Conservation (phyloP, 345 rosid genomes). For the Euphorbia tirucalli region DNA sequence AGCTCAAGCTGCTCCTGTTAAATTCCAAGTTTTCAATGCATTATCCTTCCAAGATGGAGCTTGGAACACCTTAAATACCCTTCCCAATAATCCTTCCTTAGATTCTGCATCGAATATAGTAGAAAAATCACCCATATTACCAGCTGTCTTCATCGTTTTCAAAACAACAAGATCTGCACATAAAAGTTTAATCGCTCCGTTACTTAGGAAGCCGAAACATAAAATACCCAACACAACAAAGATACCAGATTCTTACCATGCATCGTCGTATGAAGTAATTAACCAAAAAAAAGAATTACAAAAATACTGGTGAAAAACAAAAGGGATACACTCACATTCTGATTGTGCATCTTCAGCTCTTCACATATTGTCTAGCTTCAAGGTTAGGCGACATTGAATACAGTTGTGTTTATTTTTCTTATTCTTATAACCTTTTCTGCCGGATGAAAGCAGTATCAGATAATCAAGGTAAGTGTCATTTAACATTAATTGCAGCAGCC, state of each 20-base stretch:
- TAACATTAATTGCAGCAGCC: conserved; percentile 93
- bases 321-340: conserved; percentile 28
- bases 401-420: conserved; percentile 13
- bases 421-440: conserved; percentile 19
- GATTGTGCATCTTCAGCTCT: conserved; percentile 20
- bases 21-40: conserved; percentile 24
- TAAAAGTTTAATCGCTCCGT: conserved; percentile 9
- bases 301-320: neutral
- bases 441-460: conserved; percentile 12
- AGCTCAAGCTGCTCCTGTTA: conserved; percentile 7
- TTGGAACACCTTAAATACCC: neutral
- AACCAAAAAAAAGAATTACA: no score
- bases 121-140: conserved; percentile 15
- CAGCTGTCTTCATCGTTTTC: conserved; percentile 13
- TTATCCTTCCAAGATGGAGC: conserved; percentile 6
- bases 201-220: neutral
- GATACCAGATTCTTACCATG: no score
- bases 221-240: no score
- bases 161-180: conserved; percentile 22
- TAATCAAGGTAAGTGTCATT: conserved; percentile 37
- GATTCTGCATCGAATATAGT: conserved; percentile 18
- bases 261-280: no score
- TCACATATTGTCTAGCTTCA: conserved; percentile 22
- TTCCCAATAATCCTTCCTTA: conserved; percentile 11
- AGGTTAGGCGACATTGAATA: conserved; percentile 17